Evolutionary conservation across 2,329 filamentous ascomycete species (phyloP).

Genomic region (Aspergillus uvarum): DNA sequence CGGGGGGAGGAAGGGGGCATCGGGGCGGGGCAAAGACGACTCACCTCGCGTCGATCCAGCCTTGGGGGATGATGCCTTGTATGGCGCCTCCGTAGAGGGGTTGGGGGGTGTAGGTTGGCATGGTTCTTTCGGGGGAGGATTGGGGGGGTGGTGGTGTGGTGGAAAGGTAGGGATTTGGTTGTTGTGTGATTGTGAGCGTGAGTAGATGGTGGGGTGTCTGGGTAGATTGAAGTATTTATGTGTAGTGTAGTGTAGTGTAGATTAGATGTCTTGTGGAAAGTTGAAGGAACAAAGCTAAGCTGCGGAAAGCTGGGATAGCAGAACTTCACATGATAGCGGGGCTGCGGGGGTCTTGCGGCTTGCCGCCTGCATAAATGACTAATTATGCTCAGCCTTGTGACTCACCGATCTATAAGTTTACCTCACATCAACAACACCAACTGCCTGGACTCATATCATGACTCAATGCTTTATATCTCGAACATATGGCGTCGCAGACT

Average conservation of each 20-base stretch:
- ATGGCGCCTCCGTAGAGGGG: slow-evolving; percentile 40
- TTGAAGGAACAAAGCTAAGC: background rate
- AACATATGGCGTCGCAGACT: background rate
- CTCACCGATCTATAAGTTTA: background rate
- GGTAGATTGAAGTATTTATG: background rate
- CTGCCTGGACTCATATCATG: background rate
- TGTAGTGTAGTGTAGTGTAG: background rate
- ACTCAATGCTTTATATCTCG: background rate
- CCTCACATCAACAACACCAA: background rate
- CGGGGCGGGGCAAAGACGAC: no score
- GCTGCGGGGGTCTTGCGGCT: background rate
- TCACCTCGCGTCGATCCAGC: slow-evolving; percentile 41
- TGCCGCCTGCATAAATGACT: background rate
- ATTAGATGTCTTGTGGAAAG: background rate
- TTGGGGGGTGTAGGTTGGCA: slow-evolving; percentile 23
- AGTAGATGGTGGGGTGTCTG: background rate
- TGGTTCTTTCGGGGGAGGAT: background rate
- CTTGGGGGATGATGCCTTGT: slow-evolving; percentile 32
- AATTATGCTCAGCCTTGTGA: background rate
- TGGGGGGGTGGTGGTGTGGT: background rate
- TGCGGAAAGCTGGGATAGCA: background rate
- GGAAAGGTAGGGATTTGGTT: background rate
- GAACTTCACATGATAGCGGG: background rate
- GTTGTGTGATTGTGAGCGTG: background rate
- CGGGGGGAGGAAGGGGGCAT: slow-evolving; percentile 10